Evolutionary conservation across 495 filamentous ascomycete genomes (phyloP).

Genomic region (Penicillium cataractarum): DNA sequence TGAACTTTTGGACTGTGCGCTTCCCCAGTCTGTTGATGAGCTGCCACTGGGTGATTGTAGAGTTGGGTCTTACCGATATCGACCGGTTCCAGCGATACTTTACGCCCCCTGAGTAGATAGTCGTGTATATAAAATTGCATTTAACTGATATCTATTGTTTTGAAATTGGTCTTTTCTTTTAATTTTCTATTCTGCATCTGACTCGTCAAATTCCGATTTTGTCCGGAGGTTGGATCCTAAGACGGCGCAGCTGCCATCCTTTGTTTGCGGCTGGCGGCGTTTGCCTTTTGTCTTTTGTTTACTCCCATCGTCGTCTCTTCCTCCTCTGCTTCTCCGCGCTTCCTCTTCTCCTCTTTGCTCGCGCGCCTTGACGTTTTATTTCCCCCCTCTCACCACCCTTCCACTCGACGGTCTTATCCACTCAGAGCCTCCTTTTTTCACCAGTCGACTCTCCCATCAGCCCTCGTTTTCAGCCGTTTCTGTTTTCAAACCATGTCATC

Average conservation of each 20-base stretch:
- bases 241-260: background rate
- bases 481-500: too few species aligned
- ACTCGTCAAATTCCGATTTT: background rate
- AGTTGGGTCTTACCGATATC: slow-evolving; percentile 63
- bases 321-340: background rate
- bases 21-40: slow-evolving; percentile 84
- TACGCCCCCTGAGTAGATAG: slow-evolving; percentile 34
- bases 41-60: slow-evolving; percentile 74
- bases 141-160: background rate
- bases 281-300: background rate
- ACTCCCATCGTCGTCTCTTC: background rate
- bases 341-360: background rate
- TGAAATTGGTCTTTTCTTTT: background rate
- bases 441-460: background rate
- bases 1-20: slow-evolving; percentile 79
- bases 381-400: background rate
- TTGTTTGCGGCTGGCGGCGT: background rate
- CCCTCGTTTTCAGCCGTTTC: background rate
- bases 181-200: background rate
- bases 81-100: slow-evolving; percentile 82
- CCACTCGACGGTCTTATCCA: too few species aligned
- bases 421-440: background rate
- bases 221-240: background rate
- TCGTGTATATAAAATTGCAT: background rate
- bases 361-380: background rate